Base-by-base conservation (phyloP, 2,329 filamentous ascomycete genomes). In the Grosmannia clavigera region DNA sequence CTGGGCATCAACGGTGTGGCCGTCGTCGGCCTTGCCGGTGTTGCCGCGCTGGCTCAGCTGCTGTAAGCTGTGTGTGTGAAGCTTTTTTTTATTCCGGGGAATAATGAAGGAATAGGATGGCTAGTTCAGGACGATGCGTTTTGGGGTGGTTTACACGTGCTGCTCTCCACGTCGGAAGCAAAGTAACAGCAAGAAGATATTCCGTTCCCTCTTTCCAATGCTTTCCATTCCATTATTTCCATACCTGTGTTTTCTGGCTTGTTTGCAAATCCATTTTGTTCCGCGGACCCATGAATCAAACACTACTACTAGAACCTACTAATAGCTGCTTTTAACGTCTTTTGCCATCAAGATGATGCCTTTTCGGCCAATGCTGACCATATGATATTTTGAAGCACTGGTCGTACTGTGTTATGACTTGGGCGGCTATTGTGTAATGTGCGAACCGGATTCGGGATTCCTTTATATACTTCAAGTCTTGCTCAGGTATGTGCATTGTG, bases 1-100 rank as follows among this genome's bases (percentile, higher is more conserved):
- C 62, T 79, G 48, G 70, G 70, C 61, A 71, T 78, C 66, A 81
- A 79, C 75, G 72, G 73, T 62, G 69, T 73, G 25, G 71, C 77
- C 48, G 66, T 78, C 27, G 69, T 83, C 53, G 76, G 73, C 61
- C 70, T 81, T 58, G 77, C 74, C 19, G 63, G 55, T 61, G 61
- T 64, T 59, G 63, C 62, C 65, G 78, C 70, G 56, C 60, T 81
- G 61, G 75, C 76, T 60, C 77, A 80, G 67, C 72, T 82, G 67
- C 70, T 84, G 71, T 83, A 81, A 79, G 55, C 11, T 10, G 29
- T 22, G 29, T 16, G 29, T 62, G 59, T 60, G 60, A 58, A 60
- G 55, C 3, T 16, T 60, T 64, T 52, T 63, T 63, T 59, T 62
- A n/a, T 58, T 48, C 25, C 31, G 31, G 33, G 55, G 48, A 46